Conservation (phyloP, 2,329 filamentous ascomycete species). For the Stylonectria norvegica region DNA sequence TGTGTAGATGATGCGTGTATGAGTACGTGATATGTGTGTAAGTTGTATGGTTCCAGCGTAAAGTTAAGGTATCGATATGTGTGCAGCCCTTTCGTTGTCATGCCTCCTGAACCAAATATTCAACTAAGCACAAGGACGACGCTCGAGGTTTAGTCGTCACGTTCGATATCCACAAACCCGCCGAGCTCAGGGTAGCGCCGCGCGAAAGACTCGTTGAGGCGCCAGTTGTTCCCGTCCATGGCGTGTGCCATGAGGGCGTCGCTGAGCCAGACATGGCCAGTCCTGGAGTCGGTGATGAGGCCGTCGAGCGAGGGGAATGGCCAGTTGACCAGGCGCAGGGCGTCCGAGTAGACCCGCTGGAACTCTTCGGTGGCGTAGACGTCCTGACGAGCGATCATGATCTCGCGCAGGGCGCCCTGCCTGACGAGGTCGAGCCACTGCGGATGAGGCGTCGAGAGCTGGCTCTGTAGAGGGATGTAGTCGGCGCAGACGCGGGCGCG, state of each 20-base stretch:
- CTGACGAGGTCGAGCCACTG: conserved; percentile 34
- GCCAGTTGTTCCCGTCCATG: conserved; percentile 18
- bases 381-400: conserved; percentile 33
- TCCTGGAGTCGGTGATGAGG: conserved; percentile 16
- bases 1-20: too few relatives aligned
- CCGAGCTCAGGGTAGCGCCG: conserved; percentile 19
- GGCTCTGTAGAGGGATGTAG: conserved; percentile 26
- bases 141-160: too few relatives aligned
- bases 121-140: too few relatives aligned
- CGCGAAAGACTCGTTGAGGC: conserved; percentile 11
- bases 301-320: conserved; percentile 20
- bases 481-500: conserved; percentile 20
- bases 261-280: conserved; percentile 20
- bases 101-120: too few relatives aligned
- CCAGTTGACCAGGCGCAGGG: conserved; percentile 36
- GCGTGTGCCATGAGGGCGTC: conserved; percentile 16
- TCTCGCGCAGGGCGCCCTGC: conserved; percentile 34
- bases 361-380: conserved; percentile 38
- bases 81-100: too few relatives aligned
- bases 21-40: too few relatives aligned
- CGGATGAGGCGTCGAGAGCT: conserved; percentile 27
- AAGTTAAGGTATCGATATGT: too few relatives aligned
- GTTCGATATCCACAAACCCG: conserved; percentile 14
- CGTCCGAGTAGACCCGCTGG: conserved; percentile 31
- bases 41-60: too few relatives aligned